Evolutionary conservation across 768 basidiomycete genomes (phyloP).

Genomic region (Hemileccinum rubropunctum): DNA sequence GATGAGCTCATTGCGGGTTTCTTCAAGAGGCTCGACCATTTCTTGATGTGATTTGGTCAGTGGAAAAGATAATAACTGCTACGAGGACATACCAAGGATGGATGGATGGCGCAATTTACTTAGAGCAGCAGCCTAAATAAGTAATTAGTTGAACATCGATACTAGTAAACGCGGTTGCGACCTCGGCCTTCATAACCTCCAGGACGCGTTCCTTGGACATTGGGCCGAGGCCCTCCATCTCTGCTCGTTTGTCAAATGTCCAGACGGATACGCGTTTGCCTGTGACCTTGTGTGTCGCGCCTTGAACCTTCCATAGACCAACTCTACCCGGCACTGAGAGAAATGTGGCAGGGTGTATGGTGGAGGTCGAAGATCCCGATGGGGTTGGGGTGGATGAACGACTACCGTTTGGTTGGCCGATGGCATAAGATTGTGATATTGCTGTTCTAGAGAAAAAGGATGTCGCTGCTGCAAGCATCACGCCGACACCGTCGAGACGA

Average conservation of each 20-base stretch:
- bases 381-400: conserved; percentile 38
- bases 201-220: conserved; percentile 69
- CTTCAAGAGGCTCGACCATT: conserved; percentile 96
- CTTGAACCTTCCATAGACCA: conserved; percentile 88
- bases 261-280: conserved; percentile 90
- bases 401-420: conserved; percentile 42
- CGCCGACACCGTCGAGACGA: background rate
- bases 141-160: conserved; percentile 8
- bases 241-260: conserved; percentile 83
- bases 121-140: conserved; percentile 73
- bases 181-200: conserved; percentile 91
- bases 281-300: conserved; percentile 85
- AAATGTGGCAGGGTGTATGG: conserved; percentile 34
- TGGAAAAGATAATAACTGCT: background rate
- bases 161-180: conserved; percentile 30
- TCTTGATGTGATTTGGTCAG: conserved; percentile 45
- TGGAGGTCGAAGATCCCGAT: conserved; percentile 29
- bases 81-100: conserved; percentile 62
- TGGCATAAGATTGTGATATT: conserved; percentile 77
- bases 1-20: conserved; percentile 82
- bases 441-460: conserved; percentile 81
- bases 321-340: conserved; percentile 50
- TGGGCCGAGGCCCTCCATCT: conserved; percentile 67
- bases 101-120: conserved; percentile 89
- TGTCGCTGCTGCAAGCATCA: conserved; percentile 78